phyloP scores from a whole-genome alignment of 768 basidiomycete species.

The Mycena sanguinolenta region DNA sequence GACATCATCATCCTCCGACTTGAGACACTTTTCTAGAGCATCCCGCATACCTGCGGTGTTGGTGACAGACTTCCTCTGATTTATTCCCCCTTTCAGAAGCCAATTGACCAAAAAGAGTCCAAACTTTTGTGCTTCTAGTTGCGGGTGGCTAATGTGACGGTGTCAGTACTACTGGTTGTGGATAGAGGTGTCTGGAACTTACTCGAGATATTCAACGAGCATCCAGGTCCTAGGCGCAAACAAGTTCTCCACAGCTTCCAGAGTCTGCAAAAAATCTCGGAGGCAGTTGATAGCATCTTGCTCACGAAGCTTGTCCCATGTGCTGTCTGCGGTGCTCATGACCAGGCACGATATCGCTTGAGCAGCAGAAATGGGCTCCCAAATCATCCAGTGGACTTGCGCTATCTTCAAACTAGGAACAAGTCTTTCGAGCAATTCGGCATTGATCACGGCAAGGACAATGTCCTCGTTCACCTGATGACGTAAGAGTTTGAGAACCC shows the following conservation, averaged over 20 bases:
- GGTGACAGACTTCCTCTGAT: constrained; percentile 12
- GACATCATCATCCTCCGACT: constrained; percentile 10
- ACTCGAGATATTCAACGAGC: constrained; percentile 14
- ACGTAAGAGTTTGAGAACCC: neutral
- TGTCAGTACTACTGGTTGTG: neutral
- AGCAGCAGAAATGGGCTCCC: constrained; percentile 5
- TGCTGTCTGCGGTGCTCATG: neutral
- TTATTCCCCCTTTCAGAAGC: constrained; percentile 9
- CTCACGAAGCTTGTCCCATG: constrained; percentile 8
- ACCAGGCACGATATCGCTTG: constrained; percentile 8
- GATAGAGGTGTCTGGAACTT: neutral
- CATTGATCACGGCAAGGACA: constrained; percentile 6
- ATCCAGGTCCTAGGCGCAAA: constrained; percentile 12
- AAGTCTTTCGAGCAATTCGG: constrained; percentile 8
- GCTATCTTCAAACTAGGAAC: neutral
- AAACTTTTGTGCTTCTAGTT: constrained; percentile 8
- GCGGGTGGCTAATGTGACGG: neutral
- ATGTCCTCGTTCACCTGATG: constrained; percentile 10
- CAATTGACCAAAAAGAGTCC: constrained; percentile 7
- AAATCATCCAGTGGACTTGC: neutral
- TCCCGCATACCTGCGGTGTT: constrained; percentile 14
- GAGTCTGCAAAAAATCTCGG: constrained; percentile 1
- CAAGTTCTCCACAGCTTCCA: constrained; percentile 1
- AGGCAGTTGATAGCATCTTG: constrained; percentile 6
- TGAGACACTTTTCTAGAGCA: neutral